Evolutionary conservation across 768 basidiomycete species (phyloP), one percentile per base, ranked within the genome.

Genomic region (Boletus vinaceobasis): DNA sequence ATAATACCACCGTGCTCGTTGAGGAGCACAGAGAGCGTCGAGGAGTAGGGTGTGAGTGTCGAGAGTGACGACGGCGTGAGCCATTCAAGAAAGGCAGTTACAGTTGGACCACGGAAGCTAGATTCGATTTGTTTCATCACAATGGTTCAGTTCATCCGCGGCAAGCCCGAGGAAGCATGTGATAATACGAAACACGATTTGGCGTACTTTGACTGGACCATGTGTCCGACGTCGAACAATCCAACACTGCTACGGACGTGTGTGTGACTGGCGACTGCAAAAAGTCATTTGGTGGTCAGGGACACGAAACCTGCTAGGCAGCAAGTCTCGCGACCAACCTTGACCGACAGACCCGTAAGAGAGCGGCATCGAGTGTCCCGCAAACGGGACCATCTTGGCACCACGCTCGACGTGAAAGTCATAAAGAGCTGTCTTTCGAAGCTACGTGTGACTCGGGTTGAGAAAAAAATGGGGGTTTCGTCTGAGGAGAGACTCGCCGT

Each of bases 181-280:
- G 11, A 11, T 19, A 1, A 42, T n/a, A 37, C 7, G 44, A 39
- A 40, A 19, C 21, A 23, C 3, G 31, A 31, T 31, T n/a, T 50
- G 35, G 53, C 81, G 45, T 63, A 93, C 92, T 84, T 88, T 33
- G 85, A 84, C 70, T 98, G 96, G 15, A 98, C 90, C 96, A 99
- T 99, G 72, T 99, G 97, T 21, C 92, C 92, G 27, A 99, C 97
- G 66, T 99, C 97, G 69, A 99, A 99, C 32, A 99, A 77, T 1
- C 94, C 94, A 1, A 83, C 90, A 35, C 79, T 80, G 13, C 75
- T 81, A 39, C 97, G 85, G 48, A 95, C 90, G 65, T 98, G 88
- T 43, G 87, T 83, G 72, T 99, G 96, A 62, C 91, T 93, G 9
- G 87, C 85, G 50, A 92, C 95, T 97, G 68, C 33, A 39, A 26